Evolutionary conservation across 2,329 filamentous ascomycete species (phyloP).

Genomic region (Sclerotinia minor): DNA sequence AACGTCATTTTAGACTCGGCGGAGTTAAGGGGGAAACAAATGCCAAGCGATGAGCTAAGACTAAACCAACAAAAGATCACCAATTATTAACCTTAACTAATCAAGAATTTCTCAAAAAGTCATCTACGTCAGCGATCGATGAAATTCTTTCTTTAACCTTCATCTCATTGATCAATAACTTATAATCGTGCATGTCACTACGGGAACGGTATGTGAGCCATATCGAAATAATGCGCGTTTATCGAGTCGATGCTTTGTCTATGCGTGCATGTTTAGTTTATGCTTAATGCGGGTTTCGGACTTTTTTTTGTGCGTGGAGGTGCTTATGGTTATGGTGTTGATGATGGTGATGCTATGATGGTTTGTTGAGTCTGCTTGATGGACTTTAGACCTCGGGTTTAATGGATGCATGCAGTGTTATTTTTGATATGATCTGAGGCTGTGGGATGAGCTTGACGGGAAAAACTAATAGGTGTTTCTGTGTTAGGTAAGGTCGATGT

Average conservation of each 20-base stretch:
- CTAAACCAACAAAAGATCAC: background rate
- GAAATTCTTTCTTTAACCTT: background rate
- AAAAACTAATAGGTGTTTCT: too few species aligned
- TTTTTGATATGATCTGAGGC: too few species aligned
- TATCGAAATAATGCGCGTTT: background rate
- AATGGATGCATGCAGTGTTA: too few species aligned
- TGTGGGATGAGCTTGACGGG: too few species aligned
- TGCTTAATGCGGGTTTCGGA: background rate
- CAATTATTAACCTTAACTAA: background rate
- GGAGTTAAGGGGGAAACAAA: background rate
- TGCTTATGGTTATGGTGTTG: too few species aligned
- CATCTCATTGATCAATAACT: background rate
- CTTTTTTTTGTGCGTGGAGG: background rate
- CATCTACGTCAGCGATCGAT: constrained; percentile 16
- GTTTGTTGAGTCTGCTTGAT: background rate
- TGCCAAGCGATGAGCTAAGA: background rate
- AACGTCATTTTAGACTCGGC: too few species aligned
- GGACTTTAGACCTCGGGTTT: background rate
- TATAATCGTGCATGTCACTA: background rate
- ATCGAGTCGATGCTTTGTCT: background rate
- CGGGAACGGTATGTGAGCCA: background rate
- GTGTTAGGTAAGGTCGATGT: too few species aligned
- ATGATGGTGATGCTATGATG: background rate
- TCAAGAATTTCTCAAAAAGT: constrained; percentile 1
- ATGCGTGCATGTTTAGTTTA: background rate